A percentile compares a stretch with the other conserved stretches of the same genome.
Conservation (phyloP, 257 asterid species). For the Solanum pinnatisectum region DNA sequence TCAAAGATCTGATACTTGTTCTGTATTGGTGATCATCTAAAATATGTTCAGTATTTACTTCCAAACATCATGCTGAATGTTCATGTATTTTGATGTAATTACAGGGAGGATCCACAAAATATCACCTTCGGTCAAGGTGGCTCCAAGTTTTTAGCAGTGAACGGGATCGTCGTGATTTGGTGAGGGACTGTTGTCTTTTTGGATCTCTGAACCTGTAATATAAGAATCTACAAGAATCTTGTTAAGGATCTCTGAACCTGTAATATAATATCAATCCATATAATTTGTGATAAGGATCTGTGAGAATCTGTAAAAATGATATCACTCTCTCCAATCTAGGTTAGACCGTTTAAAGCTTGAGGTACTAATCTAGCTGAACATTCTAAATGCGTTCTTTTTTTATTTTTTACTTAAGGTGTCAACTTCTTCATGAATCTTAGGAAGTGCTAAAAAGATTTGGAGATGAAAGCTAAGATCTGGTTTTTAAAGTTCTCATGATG, state of each 20-base stretch:
- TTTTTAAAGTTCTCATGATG: constrained; percentile 8
- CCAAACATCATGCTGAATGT: neutral
- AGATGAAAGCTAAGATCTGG: neutral
- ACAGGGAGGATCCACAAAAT: constrained; percentile 97
- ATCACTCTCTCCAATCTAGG: neutral
- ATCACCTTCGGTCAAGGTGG: constrained; percentile 91
- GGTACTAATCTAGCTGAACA: neutral
- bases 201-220: neutral
- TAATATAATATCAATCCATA: neutral
- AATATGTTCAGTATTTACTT: neutral
- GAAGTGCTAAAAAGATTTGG: neutral
- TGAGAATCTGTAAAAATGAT: neutral
- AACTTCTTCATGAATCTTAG: neutral
- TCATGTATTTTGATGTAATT: constrained; percentile 1
- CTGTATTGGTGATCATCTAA: neutral
- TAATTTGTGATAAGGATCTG: neutral
- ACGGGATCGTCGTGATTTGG: constrained; percentile 99
- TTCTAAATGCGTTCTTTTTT: neutral
- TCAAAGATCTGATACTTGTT: neutral
- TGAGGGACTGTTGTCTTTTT: constrained; percentile 27
- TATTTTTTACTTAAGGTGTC: neutral
- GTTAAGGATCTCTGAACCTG: neutral
- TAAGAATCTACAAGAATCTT: neutral
- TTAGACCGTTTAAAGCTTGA: neutral
- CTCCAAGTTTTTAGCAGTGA: constrained; percentile 87